These are phyloP conservation scores for Populus hybrid DNA, from an alignment of 441 rosid species.

Conservation along the genomic window DNA sequence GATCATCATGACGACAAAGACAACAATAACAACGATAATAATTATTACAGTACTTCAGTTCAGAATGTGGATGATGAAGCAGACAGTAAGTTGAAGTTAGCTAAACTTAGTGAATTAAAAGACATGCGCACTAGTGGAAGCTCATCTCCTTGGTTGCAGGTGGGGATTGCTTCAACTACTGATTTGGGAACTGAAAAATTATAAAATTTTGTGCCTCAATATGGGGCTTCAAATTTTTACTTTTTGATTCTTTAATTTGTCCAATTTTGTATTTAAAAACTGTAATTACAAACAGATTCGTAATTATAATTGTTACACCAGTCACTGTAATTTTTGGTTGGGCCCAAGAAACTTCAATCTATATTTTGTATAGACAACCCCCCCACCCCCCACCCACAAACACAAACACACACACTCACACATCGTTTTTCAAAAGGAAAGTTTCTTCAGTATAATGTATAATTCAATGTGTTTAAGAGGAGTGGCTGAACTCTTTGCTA, in stretches of 20 bases:
- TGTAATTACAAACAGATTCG: constrained; percentile 28
- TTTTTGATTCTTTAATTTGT: not conserved
- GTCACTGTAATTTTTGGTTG: constrained; percentile 6
- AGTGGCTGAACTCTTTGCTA: not conserved
- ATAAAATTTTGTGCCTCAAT: not conserved
- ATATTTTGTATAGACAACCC: no score
- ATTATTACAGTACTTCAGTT: constrained; percentile 16
- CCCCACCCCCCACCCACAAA: not conserved
- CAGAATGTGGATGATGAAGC: constrained; percentile 53
- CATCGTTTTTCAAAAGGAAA: not conserved
- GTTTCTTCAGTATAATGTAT: not conserved
- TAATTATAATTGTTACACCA: constrained; percentile 12
- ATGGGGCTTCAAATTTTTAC: no score
- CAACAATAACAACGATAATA: constrained; percentile 10
- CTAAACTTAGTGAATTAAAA: constrained; percentile 63
- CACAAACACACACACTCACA: no score
- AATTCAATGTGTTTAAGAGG: not conserved
- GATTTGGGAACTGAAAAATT: constrained; percentile 29
- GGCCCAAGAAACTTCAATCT: not conserved
- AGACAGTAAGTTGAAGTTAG: constrained; percentile 56
- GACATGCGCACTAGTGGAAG: constrained; percentile 45
- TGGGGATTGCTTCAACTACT: constrained; percentile 60
- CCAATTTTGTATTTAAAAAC: constrained; percentile 16
- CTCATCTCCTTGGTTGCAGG: constrained; percentile 81
- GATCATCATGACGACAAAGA: constrained; percentile 11